Base-by-base conservation (phyloP, 768 basidiomycete species). In the Gymnopilus dilepis region DNA sequence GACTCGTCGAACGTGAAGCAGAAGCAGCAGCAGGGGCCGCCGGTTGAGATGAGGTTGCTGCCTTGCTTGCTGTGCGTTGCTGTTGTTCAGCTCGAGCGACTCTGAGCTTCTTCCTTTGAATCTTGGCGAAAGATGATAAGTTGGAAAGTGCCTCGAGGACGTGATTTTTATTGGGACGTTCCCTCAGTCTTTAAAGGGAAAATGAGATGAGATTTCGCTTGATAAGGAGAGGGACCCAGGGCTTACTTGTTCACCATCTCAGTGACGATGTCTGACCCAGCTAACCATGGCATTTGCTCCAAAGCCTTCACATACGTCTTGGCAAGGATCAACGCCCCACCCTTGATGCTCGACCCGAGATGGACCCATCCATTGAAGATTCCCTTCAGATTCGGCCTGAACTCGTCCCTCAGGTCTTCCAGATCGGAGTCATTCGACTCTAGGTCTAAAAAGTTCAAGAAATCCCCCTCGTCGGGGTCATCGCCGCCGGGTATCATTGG, bases 381-480 rank as follows among this genome's bases (percentile, higher is more conserved):
- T 26, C 76, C 77, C 69, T 84, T 84, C 63, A 89, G 69, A 61
- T 78, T 78, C 0, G 88, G 89, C 58, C 83, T 75, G 41, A 85
- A 86, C 70, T 88, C 86, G 38, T 88, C 86, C 50, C 82, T 74
- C 48, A 89, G 54, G 42, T 88, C 87, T 24, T 86, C 86, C 42
- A 84, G 64, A 60, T 89, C 87, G 0, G 84, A 77, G 51, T 88
- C 86, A 11, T 74, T 69, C 11, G 77, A 76, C 31, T 85, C 83
- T 24, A 85, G 51, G 53, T 87, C 86, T 13, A 86, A 72, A 64
- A 80, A 83, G 9, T 78, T 80, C 6, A 85, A 61, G 37, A 83
- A 70, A 58, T 89, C 87, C 7, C 74, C 78, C 7, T 83, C 82
- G 11, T 84, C 81, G 3, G 69, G 72, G 28, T 72, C 72, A 43